Base-by-base conservation (phyloP, 2,329 filamentous ascomycete genomes). In the Phaeosphaeria sp. region DNA sequence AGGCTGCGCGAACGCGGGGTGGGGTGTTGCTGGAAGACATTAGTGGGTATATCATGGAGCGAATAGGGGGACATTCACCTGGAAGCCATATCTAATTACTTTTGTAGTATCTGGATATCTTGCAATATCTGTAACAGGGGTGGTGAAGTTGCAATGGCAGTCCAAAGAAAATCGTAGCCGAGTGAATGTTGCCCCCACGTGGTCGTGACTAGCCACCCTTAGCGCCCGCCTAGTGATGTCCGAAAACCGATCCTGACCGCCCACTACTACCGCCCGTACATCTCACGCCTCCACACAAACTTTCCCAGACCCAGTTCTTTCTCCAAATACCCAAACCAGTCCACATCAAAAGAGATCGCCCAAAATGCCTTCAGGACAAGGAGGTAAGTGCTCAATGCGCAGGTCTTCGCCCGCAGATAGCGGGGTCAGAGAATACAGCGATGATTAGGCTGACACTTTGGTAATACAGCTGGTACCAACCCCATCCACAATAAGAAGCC, bases 1-100 rank as follows among this genome's bases (percentile, higher is more conserved):
- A 89, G 78, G 93, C 97, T 67, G 94, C 95, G 67, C 93, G 87
- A 58, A 98, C 84, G 88, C 20, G 91, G 90, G 77, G 93, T 89
- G 74, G 69, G 59, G 61, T 62, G 15, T 47, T 66, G 44, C 63
- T 64, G 18, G 6, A 11, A 30, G 17, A 43, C 36, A 55, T 55
- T 46, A 54, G 51, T 15, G 56, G 2, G 21, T 6, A 11, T 1
- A 4, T 42, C 17, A 6, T 27, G 17, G 5, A 13, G 22, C 44
- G 17, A 18, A n/a, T 20, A 18, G 7, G 7, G 9, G 22, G 17
- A 7, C 6, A 21, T 22, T 10, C 17, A 46, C 44, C 27, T 27
- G 44, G 44, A 23, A 23, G 44, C 44, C 44, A 46, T 46, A 21
- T 21, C n/a, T 22, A 21, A 7, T n/a, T 44, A 2, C 30, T 5